Conservation (phyloP, 2,329 filamentous ascomycete species). For the Clonostachys byssicola region DNA sequence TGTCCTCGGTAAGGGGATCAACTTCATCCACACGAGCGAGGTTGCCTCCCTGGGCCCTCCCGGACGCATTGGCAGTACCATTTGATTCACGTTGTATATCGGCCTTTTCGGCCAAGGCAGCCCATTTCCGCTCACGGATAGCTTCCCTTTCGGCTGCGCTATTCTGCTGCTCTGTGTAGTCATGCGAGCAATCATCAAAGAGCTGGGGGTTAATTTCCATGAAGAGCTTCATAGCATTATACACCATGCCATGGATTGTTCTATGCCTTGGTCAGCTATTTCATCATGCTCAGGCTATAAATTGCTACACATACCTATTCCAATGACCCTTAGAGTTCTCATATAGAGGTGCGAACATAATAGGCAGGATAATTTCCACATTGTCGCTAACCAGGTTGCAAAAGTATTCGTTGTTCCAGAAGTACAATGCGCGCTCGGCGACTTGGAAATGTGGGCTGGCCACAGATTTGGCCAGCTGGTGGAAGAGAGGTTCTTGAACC, state of each 20-base stretch:
- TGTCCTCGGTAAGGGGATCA: constrained; percentile 76
- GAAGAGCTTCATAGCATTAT: constrained; percentile 99
- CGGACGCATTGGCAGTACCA: constrained; percentile 21
- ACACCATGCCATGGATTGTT: constrained; percentile 99
- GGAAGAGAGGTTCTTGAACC: constrained; percentile 95
- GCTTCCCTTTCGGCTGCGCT: constrained; percentile 81
- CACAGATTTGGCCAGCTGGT: constrained; percentile 95
- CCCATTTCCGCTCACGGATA: constrained; percentile 83
- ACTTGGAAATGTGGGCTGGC: constrained; percentile 99
- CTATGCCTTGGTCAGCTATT: constrained; percentile 44
- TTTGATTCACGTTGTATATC: constrained; percentile 55
- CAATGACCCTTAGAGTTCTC: constrained; percentile 99
- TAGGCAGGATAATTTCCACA: constrained; percentile 94
- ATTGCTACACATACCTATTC: constrained; percentile 67
- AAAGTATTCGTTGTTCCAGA: constrained; percentile 99
- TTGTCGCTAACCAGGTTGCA: constrained; percentile 99
- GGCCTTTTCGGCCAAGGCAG: constrained; percentile 76
- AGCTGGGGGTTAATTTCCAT: constrained; percentile 99
- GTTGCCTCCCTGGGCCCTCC: constrained; percentile 30
- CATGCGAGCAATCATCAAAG: constrained; percentile 97
- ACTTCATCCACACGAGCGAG: constrained; percentile 65
- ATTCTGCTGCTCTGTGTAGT: constrained; percentile 96
- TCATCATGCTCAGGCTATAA: background rate
- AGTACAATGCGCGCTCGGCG: constrained; percentile 93
- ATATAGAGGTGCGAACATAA: constrained; percentile 98